Evolutionary conservation across 257 asterid genomes (phyloP), one percentile per base, ranked within the genome.

Genomic region (Forsythia suspensa): DNA sequence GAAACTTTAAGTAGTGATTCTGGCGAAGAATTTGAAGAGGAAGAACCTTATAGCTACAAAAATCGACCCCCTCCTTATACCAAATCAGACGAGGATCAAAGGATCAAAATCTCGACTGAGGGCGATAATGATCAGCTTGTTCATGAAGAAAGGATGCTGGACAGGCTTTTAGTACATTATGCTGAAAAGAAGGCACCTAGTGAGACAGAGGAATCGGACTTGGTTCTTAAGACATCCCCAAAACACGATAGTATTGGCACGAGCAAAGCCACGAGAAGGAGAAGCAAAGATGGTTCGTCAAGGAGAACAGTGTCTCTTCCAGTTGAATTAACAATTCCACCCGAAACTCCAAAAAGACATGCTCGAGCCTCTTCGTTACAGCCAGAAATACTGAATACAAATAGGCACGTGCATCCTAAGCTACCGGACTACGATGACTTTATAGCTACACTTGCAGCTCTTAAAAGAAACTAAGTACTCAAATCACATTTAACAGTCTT

Each of bases 401-500:
- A 81, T 1, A 84, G 81, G 8, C 92, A 85, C 67, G 92, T 86
- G 87, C 98, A 92, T 81, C 95, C 97, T 5, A 92, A 88, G 84
- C 74, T 90, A 74, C 97, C 94, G 3, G 96, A 94, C 8, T 94
- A 91, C 7, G 97, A 92, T 43, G 97, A 94, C 76, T 85, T 94
- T 73, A 86, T 88, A 34, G 97, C 98, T n/a, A 79, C 88, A 42
- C 80, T 94, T n/a, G 93, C 92, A 0, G 86, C 88, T 48, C 77
- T 81, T 21, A 88, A 89, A 51, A 82, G 83, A 37, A 84, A 87
- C 2, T 66, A 65, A 78, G 51, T 16, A 71, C 34, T 29, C 34
- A 29, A 1, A 29, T 29, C 34, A 29, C 34, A 29, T 29, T 29
- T 29, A 29, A 29, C 34, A 29, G 34, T 29, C 34, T 29, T 29